phyloP scores from a whole-genome alignment of 2,329 filamentous ascomycete species.

The Alternaria incomplexa region DNA sequence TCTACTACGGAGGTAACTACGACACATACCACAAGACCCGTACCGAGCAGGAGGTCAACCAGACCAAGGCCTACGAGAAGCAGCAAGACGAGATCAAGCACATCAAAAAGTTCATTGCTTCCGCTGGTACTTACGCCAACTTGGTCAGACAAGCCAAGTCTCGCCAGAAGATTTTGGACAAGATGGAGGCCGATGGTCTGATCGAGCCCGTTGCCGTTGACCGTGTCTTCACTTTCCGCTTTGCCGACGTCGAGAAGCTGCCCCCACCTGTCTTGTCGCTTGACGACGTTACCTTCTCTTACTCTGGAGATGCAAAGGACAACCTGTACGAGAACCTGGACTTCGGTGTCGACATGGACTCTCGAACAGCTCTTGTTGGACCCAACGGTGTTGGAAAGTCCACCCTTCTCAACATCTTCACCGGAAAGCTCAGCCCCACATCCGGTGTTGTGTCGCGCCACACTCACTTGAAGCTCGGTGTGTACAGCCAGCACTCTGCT shows the following conservation, averaged over 20 bases:
- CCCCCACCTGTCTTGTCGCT: conserved; percentile 95
- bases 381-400: conserved; percentile 99
- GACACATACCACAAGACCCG: conserved; percentile 95
- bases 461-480: conserved; percentile 96
- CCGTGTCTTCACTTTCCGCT: conserved; percentile 94
- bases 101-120: conserved; percentile 99
- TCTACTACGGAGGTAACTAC: conserved; percentile 99
- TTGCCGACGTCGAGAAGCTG: conserved; percentile 99
- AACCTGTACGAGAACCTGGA: conserved; percentile 97
- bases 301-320: conserved; percentile 86
- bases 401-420: conserved; percentile 94
- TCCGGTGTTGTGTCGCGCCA: conserved; percentile 83
- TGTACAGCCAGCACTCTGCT: conserved; percentile 98
- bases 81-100: conserved; percentile 98
- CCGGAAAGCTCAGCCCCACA: conserved; percentile 88
- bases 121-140: conserved; percentile 99
- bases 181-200: conserved; percentile 99
- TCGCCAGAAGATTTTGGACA: conserved; percentile 98
- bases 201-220: conserved; percentile 89
- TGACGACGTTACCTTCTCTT: conserved; percentile 97
- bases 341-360: conserved; percentile 99
- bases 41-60: conserved; percentile 92
- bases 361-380: conserved; percentile 92
- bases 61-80: conserved; percentile 98
- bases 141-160: conserved; percentile 99